A percentile compares a stretch with the other conserved stretches of the same genome.
phyloP scores from a whole-genome alignment of 306 rosid genomes.

The Sicyos edulis region DNA sequence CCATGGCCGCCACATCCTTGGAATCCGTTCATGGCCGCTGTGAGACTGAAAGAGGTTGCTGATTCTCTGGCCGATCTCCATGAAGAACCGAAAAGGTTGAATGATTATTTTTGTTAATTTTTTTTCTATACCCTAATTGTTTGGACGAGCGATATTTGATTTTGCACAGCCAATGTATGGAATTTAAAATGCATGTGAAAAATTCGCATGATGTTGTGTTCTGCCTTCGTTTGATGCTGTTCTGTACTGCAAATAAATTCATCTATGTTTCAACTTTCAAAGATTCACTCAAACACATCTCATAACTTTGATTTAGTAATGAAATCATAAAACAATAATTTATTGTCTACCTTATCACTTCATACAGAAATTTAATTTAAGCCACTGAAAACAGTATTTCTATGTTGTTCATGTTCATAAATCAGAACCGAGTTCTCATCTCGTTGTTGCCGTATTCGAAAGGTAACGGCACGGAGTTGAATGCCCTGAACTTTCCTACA shows the following conservation, averaged over 20 bases:
- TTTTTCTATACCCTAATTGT: background rate
- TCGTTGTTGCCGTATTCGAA: constrained; percentile 35
- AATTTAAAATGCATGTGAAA: background rate
- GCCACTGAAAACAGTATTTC: background rate
- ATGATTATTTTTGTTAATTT: constrained; percentile 35
- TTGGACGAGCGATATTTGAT: background rate
- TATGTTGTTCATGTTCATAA: background rate
- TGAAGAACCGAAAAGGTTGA: constrained; percentile 72
- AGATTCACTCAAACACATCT: too few species aligned
- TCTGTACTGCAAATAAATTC: background rate
- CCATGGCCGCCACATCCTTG: constrained; percentile 1
- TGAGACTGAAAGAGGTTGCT: background rate
- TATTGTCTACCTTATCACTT: background rate
- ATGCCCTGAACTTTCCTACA: constrained; percentile 64
- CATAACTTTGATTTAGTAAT: too few species aligned
- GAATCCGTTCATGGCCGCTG: background rate
- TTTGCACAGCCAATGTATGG: background rate
- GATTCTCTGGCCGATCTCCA: constrained; percentile 30
- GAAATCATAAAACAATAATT: background rate
- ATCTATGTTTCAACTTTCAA: background rate
- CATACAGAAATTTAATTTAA: background rate
- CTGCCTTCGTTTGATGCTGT: background rate
- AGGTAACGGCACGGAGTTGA: constrained; percentile 69
- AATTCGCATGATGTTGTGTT: too few species aligned
- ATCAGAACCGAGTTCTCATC: background rate